Base-by-base conservation (phyloP, 768 basidiomycete species). In the Kwoniella sp. region DNA sequence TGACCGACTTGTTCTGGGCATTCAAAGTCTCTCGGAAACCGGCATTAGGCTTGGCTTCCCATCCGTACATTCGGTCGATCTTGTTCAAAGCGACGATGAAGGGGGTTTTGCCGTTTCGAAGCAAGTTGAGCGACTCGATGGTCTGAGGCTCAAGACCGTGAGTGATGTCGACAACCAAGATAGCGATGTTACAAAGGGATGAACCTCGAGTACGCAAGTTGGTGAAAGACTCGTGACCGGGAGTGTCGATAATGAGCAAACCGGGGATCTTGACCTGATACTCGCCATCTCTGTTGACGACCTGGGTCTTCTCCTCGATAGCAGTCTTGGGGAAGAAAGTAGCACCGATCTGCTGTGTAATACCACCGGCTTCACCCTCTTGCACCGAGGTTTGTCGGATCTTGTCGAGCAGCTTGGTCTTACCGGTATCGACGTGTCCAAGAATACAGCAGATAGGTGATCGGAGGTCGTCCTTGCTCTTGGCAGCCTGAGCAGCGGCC, bases 341-440 rank as follows among this genome's bases (percentile, higher is more conserved):
- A 22, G 96, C 96, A 84, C 96, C 96, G 69, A 99, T 99, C 80
- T 99, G 96, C 80, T 98, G 96, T 0, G 96, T 99, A 80, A 99
- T 99, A 82, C 96, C 96, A 69, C 96, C 96, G 2, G 96, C 96
- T 85, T 99, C 96, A 58, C 96, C 96, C 78, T 97, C 96, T 81
- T 97, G 94, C 22, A 99, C 96, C 70, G 97, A 97, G 4, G 95
- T 98, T 88, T 98, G 95, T 70, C 96, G 93, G 78, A 99, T 99
- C 92, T 96, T 98, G 80, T 99, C 96, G 71, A 99, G 81, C 40
- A 99, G 83, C 81, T 96, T 97, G 15, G 96, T 99, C 82, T 99
- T 99, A 64, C 96, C 96, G 3, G 94, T 97, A 84, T 99, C 96
- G 85, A 99, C 96, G 79, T 99, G 96, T 64, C 96, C 96, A 66